Percentiles rank a stretch among this genome's conserved stretches.
phyloP scores from a whole-genome alignment of 176 grass and related monocot species.

The Oropetium thomaeum region DNA sequence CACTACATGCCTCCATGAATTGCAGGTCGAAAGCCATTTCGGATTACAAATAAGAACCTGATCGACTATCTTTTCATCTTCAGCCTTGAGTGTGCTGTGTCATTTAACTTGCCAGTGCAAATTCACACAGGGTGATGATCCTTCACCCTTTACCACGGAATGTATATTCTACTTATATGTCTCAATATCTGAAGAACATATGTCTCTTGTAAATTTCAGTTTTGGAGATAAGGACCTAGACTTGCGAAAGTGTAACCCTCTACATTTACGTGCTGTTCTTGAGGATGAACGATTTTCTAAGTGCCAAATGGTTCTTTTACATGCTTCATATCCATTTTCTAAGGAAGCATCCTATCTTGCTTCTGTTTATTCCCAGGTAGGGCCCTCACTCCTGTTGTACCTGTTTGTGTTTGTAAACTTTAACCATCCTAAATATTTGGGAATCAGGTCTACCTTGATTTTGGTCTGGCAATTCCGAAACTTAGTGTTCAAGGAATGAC shows the following conservation, averaged over 20 bases:
- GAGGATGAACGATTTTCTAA: slow-evolving; percentile 76
- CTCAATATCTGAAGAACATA: slow-evolving; percentile 28
- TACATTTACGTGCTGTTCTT: slow-evolving; percentile 79
- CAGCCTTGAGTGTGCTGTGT: slow-evolving; percentile 67
- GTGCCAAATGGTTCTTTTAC: slow-evolving; percentile 88
- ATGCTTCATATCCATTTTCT: slow-evolving; percentile 97
- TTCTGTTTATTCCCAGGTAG: slow-evolving; percentile 96
- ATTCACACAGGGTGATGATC: slow-evolving; percentile 88
- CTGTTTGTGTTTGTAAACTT: slow-evolving; percentile 9
- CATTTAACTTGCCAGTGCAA: slow-evolving; percentile 70
- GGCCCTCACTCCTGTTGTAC: not conserved
- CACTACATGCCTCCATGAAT: slow-evolving; percentile 22
- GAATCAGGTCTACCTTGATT: slow-evolving; percentile 95
- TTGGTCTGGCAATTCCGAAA: slow-evolving; percentile 93
- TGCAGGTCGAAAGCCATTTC: slow-evolving; percentile 75
- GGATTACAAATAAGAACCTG: slow-evolving; percentile 83
- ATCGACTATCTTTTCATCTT: slow-evolving; percentile 90
- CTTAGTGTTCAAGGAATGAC: slow-evolving; percentile 97
- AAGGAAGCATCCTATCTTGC: slow-evolving; percentile 99
- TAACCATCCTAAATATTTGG: slow-evolving; percentile 8
- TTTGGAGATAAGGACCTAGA: slow-evolving; percentile 96
- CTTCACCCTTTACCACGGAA: slow-evolving; percentile 14
- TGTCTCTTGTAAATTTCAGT: slow-evolving; percentile 52
- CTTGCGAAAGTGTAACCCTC: slow-evolving; percentile 82
- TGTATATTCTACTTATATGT: not conserved